Evolutionary conservation across 306 rosid species (phyloP).

Genomic region (Lupinus albus): DNA sequence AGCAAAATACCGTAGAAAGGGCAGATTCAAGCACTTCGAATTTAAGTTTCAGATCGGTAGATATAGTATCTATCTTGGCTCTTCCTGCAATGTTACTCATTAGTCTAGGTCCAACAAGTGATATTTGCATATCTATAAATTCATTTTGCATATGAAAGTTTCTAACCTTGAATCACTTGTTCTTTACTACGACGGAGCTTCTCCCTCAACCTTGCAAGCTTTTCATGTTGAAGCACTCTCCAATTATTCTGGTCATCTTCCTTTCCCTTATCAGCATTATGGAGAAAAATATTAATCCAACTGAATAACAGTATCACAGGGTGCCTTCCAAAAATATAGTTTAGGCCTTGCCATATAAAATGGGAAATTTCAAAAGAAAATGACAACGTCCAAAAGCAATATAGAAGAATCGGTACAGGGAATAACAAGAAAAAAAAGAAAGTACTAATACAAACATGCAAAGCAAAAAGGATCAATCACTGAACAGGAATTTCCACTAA

Average conservation of each 20-base stretch:
- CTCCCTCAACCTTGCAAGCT: constrained; percentile 77
- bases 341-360: constrained; percentile 6
- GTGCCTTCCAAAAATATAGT: constrained; percentile 23
- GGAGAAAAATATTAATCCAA: constrained; percentile 36
- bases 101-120: constrained; percentile 40
- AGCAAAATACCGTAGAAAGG: constrained; percentile 61
- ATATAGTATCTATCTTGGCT: constrained; percentile 60
- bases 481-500: constrained; percentile 7
- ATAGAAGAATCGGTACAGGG: not conserved
- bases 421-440: not conserved
- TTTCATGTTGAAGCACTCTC: constrained; percentile 82
- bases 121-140: constrained; percentile 30
- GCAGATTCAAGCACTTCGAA: constrained; percentile 77
- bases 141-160: constrained; percentile 14
- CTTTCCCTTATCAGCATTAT: constrained; percentile 64
- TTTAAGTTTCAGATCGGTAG: constrained; percentile 66
- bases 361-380: constrained; percentile 19
- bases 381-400: constrained; percentile 15
- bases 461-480: constrained; percentile 17
- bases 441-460: constrained; percentile 11
- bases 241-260: constrained; percentile 85
- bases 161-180: constrained; percentile 71
- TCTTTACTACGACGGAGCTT: constrained; percentile 60
- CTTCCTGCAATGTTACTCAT: constrained; percentile 60
- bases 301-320: constrained; percentile 24